These are phyloP conservation scores for Vicia faba DNA, from an alignment of 306 rosid species.

Conservation along the genomic window DNA sequence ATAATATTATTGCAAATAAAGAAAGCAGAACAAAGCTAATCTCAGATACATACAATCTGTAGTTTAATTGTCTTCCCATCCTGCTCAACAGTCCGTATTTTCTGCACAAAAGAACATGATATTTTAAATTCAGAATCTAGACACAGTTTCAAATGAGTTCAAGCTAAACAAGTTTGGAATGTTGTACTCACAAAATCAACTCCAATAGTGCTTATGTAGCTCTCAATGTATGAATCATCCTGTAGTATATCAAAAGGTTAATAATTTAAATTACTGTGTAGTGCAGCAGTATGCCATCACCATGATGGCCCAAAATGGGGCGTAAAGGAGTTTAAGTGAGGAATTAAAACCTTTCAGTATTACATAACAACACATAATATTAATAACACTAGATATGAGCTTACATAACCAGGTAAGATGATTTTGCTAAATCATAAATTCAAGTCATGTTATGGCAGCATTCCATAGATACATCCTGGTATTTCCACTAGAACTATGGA, in stretches of 20 bases:
- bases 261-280: constrained; percentile 20
- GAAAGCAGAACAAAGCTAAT: constrained; percentile 28
- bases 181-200: constrained; percentile 92
- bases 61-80: constrained; percentile 64
- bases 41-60: constrained; percentile 54
- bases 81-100: constrained; percentile 63
- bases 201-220: constrained; percentile 99
- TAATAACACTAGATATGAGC: background rate
- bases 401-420: constrained; percentile 14
- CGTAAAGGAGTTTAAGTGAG: background rate
- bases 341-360: constrained; percentile 1
- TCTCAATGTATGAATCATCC: constrained; percentile 98
- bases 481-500: background rate
- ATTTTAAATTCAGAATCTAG: constrained; percentile 17
- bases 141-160: constrained; percentile 34
- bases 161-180: constrained; percentile 20
- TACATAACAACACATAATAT: constrained; percentile 4
- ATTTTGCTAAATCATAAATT: constrained; percentile 5
- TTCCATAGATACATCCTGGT: background rate
- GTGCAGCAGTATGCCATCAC: constrained; percentile 21
- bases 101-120: constrained; percentile 42
- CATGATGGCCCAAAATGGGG: constrained; percentile 32
- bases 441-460: constrained; percentile 4
- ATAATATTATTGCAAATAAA: constrained; percentile 20
- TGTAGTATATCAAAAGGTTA: constrained; percentile 39